Percentiles rank a stretch among this genome's conserved stretches.
phyloP scores from a whole-genome alignment of 106 monocot species.

The Narthecium ossifragum region DNA sequence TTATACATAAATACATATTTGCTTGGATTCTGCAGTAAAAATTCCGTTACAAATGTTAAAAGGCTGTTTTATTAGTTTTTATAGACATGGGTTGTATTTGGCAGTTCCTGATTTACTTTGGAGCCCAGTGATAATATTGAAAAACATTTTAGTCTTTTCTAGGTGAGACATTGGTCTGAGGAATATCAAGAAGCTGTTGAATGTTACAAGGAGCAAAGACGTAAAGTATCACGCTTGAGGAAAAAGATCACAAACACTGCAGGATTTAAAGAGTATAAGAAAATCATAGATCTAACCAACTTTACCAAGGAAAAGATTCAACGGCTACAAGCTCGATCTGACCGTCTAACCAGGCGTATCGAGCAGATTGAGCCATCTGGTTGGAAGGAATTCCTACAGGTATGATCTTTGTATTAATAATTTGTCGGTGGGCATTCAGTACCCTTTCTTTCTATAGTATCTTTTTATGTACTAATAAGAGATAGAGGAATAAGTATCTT shows the following conservation, averaged over 20 bases:
- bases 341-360: conserved; percentile 59
- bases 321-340: conserved; percentile 64
- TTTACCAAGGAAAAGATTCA: conserved; percentile 84
- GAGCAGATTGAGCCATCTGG: conserved; percentile 96
- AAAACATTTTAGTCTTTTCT: not conserved
- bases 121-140: not conserved
- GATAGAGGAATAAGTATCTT: too few relatives aligned
- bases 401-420: conserved; percentile 16
- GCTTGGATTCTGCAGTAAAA: too few relatives aligned
- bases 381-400: conserved; percentile 98
- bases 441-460: not conserved
- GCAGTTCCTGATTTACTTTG: too few relatives aligned
- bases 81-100: not conserved
- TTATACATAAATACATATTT: too few relatives aligned
- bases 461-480: too few relatives aligned
- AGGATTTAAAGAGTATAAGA: conserved; percentile 82
- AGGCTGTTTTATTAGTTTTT: conserved; percentile 6
- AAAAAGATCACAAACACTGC: conserved; percentile 65
- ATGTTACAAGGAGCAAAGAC: conserved; percentile 65
- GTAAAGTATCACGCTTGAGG: conserved; percentile 70
- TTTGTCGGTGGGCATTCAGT: not conserved
- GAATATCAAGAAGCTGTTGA: conserved; percentile 64
- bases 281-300: conserved; percentile 56
- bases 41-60: too few relatives aligned
- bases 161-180: conserved; percentile 60